Percentiles rank a stretch among this genome's conserved stretches.
Conservation (phyloP, 116 monocot species). For the Cymodocea nodosa region DNA sequence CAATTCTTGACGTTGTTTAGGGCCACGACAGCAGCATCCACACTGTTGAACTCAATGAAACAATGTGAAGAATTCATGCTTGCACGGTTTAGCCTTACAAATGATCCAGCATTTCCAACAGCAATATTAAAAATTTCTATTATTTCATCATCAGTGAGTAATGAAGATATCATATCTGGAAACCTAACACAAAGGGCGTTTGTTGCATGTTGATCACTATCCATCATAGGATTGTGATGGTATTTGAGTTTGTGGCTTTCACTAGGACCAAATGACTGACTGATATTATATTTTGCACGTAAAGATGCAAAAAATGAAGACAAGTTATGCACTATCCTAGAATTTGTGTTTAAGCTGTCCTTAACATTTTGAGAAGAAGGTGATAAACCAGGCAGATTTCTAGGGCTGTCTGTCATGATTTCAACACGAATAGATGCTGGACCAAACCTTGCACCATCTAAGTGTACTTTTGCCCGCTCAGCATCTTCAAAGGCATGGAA, state of each 20-base stretch:
- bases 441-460: constrained; percentile 54
- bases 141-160: constrained; percentile 22
- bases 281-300: constrained; percentile 19
- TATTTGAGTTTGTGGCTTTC: constrained; percentile 14
- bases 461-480: constrained; percentile 25
- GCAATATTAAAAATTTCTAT: constrained; percentile 23
- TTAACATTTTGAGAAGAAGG: constrained; percentile 11
- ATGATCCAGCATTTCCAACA: constrained; percentile 17
- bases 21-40: constrained; percentile 19
- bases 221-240: background rate
- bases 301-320: constrained; percentile 26
- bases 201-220: constrained; percentile 13
- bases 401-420: constrained; percentile 15
- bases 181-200: constrained; percentile 24
- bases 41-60: constrained; percentile 27
- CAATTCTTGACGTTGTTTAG: constrained; percentile 17
- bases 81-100: constrained; percentile 17
- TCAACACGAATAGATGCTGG: constrained; percentile 29
- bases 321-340: constrained; percentile 11
- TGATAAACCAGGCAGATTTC: constrained; percentile 9
- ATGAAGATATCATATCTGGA: constrained; percentile 9
- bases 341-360: constrained; percentile 10
- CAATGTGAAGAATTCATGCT: constrained; percentile 11
- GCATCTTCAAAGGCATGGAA: constrained; percentile 36
- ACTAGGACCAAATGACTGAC: constrained; percentile 2